Base-by-base conservation (phyloP, 345 rosid species). In the Schrenkiella parvula region DNA sequence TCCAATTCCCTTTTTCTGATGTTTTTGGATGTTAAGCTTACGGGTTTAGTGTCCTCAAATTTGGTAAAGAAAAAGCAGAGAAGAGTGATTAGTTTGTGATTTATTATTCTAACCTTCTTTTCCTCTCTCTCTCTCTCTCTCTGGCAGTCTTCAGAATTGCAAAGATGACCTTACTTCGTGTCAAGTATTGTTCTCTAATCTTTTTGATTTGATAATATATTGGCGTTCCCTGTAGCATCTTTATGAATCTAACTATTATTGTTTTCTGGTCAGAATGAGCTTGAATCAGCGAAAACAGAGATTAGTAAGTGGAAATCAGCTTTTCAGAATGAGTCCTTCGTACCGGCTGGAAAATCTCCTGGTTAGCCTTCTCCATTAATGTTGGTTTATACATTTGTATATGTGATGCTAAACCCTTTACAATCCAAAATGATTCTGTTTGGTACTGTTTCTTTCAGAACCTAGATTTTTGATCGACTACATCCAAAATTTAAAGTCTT, bases 301-400 rank as follows among this genome's bases (percentile, higher is more conserved):
- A 85, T 91, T 80, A 86, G 80, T 58, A 88, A 83, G 79, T 93
- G 98, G 98, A 89, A 82, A 73, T 80, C 90, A 70, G 81, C 93
- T n/a, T 91, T 91, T 83, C 87, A 62, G 83, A 89, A 81, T 15
- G 95, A 89, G 74, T 70, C 89, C 63, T 88, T 86, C 69, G 60
- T 88, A 31, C 88, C 91, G 3, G 34, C 81, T 21, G 97, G 93
- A 63, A 75, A 80, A 61, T 70, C 89, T 79, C 92, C 91, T 69
- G 98, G 98, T 93, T 80, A 80, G 90, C 61, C 54, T 80, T 51
- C 69, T 83, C 21, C 26, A 0, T 18, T 14, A 14, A 19, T 47
- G 14, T 66, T 71, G 25, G 11, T 26, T 34, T 64, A 11, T 8
- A 15, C 53, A 19, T 80, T 21, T 80, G 61, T 47, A 13, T 37